Conservation (phyloP, 2,329 filamentous ascomycete species). For the Tolypocladium tundrense region DNA sequence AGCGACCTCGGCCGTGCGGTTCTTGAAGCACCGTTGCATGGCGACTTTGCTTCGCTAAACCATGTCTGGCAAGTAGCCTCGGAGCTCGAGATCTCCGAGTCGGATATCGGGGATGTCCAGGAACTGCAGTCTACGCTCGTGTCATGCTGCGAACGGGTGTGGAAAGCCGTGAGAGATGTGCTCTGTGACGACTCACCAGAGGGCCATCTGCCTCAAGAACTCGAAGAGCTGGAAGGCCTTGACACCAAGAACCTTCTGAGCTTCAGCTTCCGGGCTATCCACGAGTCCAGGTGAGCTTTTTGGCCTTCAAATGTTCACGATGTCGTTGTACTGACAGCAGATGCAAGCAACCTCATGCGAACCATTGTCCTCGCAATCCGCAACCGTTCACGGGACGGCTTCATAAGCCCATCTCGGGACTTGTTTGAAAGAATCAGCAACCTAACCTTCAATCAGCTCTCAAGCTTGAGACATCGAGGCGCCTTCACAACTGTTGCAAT, state of each 20-base stretch:
- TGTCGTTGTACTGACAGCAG: background rate
- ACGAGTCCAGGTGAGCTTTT: conserved; percentile 70
- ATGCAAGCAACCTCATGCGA: conserved; percentile 57
- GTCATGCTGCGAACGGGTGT: conserved; percentile 55
- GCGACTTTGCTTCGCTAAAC: conserved; percentile 56
- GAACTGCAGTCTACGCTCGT: conserved; percentile 46
- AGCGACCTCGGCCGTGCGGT: conserved; percentile 57
- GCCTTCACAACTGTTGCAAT: conserved; percentile 89
- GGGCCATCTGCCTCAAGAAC: conserved; percentile 68
- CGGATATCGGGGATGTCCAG: conserved; percentile 24
- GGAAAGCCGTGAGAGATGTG: conserved; percentile 63
- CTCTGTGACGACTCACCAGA: conserved; percentile 94
- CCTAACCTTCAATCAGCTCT: conserved; percentile 72
- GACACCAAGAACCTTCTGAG: conserved; percentile 85
- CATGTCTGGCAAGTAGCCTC: conserved; percentile 44
- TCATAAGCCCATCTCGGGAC: conserved; percentile 36
- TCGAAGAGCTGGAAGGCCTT: conserved; percentile 60
- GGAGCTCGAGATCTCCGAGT: conserved; percentile 26
- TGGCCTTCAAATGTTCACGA: background rate
- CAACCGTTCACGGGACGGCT: conserved; percentile 30
- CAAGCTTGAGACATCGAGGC: conserved; percentile 76
- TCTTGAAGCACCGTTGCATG: conserved; percentile 56
- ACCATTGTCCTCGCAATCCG: conserved; percentile 46
- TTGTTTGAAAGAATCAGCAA: conserved; percentile 59
- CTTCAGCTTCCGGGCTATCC: conserved; percentile 90